phyloP scores from a whole-genome alignment of 2,329 filamentous ascomycete genomes.

The Fusarium stilboides region DNA sequence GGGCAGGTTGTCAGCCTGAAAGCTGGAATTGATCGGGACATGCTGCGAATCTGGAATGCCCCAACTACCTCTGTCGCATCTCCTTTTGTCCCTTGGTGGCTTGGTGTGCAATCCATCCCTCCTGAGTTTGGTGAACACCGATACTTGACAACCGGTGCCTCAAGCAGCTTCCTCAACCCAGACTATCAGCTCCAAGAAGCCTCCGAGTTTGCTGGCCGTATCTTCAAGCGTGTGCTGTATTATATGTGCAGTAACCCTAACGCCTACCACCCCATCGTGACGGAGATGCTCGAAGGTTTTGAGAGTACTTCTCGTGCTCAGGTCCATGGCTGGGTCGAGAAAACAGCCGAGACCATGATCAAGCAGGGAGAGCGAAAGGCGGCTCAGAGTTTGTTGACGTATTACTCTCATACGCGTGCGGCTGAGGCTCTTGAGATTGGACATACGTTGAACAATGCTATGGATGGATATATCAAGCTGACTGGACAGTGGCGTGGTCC shows the following conservation, averaged over 20 bases:
- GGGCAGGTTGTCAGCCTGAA: conserved; percentile 43
- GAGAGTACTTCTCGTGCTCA: conserved; percentile 37
- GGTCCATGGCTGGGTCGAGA: conserved; percentile 41
- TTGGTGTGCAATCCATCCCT: conserved; percentile 39
- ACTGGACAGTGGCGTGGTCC: conserved; percentile 40
- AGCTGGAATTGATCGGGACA: conserved; percentile 30
- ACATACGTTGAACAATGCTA: conserved; percentile 32
- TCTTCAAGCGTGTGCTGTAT: conserved; percentile 43
- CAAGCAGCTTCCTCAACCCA: conserved; percentile 45
- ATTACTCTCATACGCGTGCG: conserved; percentile 44
- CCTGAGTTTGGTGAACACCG: conserved; percentile 43
- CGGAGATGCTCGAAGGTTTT: conserved; percentile 28
- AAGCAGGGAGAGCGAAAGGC: conserved; percentile 36
- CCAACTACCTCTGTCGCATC: conserved; percentile 38
- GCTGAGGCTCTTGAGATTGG: conserved; percentile 42
- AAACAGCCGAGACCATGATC: conserved; percentile 36
- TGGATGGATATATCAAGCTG: conserved; percentile 47
- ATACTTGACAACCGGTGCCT: conserved; percentile 44
- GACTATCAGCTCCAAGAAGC: conserved; percentile 47
- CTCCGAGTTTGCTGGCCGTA: conserved; percentile 40
- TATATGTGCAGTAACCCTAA: conserved; percentile 46
- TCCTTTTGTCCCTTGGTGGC: conserved; percentile 46
- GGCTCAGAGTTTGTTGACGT: conserved; percentile 36
- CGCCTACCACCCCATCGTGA: conserved; percentile 38
- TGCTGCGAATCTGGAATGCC: conserved; percentile 45